Evolutionary conservation across 2,329 filamentous ascomycete species (phyloP).

Genomic region (Hymenoscyphus albidus): DNA sequence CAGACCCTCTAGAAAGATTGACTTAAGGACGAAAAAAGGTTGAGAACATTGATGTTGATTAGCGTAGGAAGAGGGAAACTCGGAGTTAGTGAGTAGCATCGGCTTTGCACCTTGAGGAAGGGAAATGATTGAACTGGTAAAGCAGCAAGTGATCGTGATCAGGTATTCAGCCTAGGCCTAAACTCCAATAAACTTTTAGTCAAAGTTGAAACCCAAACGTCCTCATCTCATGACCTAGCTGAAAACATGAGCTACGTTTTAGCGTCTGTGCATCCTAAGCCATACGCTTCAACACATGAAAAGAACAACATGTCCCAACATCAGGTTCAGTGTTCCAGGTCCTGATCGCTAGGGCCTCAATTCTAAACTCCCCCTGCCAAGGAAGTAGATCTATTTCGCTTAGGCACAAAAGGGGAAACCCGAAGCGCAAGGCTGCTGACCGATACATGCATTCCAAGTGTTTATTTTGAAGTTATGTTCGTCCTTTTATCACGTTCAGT

Average conservation of each 20-base stretch:
- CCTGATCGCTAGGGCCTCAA: neutral
- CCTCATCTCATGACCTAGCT: neutral
- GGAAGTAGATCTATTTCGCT: neutral
- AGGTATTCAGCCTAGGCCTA: neutral
- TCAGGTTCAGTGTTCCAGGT: neutral
- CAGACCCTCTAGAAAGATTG: too few species aligned
- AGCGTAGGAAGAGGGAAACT: too few species aligned
- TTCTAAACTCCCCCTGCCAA: neutral
- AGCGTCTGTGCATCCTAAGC: neutral
- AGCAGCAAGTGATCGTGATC: neutral
- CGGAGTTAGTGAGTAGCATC: neutral
- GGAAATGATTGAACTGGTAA: neutral
- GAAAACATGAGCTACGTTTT: neutral
- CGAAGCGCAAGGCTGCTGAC: neutral
- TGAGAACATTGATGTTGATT: too few species aligned
- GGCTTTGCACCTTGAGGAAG: neutral
- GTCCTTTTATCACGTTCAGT: too few species aligned
- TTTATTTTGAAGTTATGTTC: too few species aligned
- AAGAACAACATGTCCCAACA: neutral
- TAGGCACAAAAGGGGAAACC: neutral
- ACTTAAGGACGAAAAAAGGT: too few species aligned
- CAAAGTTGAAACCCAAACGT: slow-evolving; percentile 4
- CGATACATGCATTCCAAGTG: too few species aligned
- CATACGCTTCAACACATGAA: neutral
- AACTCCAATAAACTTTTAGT: neutral